phyloP scores from a whole-genome alignment of 2,329 filamentous ascomycete species.

The Pseudocercospora vitis region DNA sequence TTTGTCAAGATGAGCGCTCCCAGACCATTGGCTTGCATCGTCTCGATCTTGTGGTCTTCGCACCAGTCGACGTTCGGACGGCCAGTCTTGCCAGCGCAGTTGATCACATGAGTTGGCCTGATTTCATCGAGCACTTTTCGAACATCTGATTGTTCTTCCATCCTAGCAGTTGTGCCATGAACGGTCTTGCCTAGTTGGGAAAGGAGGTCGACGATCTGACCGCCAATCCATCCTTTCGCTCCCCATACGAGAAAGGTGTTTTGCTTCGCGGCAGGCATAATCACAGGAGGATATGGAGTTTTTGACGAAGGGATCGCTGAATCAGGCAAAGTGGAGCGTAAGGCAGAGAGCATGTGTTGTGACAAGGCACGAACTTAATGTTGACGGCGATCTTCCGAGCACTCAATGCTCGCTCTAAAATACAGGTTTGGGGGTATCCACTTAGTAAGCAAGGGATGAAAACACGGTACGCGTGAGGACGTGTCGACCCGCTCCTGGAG shows the following conservation, averaged over 20 bases:
- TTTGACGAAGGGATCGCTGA: not conserved
- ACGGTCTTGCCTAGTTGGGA: conserved; percentile 62
- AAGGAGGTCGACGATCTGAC: conserved; percentile 61
- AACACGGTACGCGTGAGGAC: conserved; percentile 8
- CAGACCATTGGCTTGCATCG: conserved; percentile 66
- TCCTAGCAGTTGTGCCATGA: conserved; percentile 60
- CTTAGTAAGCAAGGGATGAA: conserved; percentile 11
- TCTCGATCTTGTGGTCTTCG: conserved; percentile 67
- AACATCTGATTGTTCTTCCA: conserved; percentile 63
- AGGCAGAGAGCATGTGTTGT: conserved; percentile 6
- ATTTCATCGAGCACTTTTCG: conserved; percentile 57
- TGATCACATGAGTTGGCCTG: conserved; percentile 66
- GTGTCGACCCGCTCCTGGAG: not conserved
- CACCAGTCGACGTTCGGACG: conserved; percentile 71
- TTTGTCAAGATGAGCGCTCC: conserved; percentile 65
- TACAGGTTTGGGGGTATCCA: not conserved
- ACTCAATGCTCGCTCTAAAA: not conserved
- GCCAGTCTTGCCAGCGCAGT: conserved; percentile 66
- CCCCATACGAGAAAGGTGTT: conserved; percentile 65
- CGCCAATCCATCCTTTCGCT: conserved; percentile 62
- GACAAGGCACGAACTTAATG: no score
- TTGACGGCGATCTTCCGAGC: not conserved
- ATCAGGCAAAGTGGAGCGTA: conserved; percentile 6
- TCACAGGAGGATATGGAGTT: not conserved
- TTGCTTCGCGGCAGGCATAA: conserved; percentile 16